Percentiles rank a stretch among this genome's conserved stretches.
phyloP scores from a whole-genome alignment of 140 eudicot genomes.

The Stevia rebaudiana region DNA sequence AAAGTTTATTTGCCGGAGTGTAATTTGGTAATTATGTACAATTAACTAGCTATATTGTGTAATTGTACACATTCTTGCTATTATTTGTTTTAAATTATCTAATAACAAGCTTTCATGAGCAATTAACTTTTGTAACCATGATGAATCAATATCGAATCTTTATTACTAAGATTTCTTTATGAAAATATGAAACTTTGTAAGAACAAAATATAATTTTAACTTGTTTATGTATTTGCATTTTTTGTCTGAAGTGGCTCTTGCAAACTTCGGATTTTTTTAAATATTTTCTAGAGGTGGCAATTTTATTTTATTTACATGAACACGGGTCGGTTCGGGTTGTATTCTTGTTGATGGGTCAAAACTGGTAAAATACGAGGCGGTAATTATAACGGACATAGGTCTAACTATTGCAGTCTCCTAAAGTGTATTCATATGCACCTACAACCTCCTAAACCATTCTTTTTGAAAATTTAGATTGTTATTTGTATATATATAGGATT shows the following conservation, averaged over 20 bases:
- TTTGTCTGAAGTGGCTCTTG: not conserved
- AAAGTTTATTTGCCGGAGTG: conserved; percentile 89
- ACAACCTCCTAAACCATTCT: not conserved
- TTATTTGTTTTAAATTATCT: not conserved
- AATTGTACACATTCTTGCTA: not conserved
- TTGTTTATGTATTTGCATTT: not conserved
- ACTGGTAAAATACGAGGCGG: not conserved
- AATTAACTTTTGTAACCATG: not conserved
- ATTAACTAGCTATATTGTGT: conserved; percentile 10
- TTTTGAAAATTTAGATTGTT: not conserved
- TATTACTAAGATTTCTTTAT: not conserved
- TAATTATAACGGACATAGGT: not conserved
- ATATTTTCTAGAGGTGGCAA: not conserved
- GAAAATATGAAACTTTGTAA: not conserved
- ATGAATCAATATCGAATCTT: not conserved
- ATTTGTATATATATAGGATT: not conserved
- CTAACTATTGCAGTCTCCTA: not conserved
- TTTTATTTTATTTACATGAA: not conserved
- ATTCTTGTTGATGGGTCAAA: not conserved
- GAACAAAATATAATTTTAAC: not conserved
- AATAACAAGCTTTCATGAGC: conserved; percentile 1
- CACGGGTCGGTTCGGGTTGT: not conserved
- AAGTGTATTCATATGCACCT: not conserved
- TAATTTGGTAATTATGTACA: conserved; percentile 58
- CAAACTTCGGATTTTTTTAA: not conserved